Evolutionary conservation across 139 green algal species (phyloP), one percentile per base, ranked within the genome.

Genomic region (Auxenochlorella pyrenoidosa): DNA sequence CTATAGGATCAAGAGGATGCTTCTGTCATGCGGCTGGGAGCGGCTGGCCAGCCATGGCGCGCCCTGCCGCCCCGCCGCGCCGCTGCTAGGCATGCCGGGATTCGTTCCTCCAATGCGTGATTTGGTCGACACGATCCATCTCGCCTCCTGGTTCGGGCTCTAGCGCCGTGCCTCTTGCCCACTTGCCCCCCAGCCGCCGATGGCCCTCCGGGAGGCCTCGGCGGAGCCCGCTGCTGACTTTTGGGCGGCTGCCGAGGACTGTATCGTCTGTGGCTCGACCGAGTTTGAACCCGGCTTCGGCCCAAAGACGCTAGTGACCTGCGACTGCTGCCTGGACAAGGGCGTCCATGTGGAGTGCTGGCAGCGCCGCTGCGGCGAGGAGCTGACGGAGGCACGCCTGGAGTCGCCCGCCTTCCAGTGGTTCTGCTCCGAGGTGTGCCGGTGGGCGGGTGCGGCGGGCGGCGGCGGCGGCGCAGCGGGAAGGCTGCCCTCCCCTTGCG

Each of bases 311-410:
- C 26, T 90, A 12, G 41, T 90, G 58, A 72, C 70, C 40, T 90
- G 87, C 73, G 87, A 88, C 26, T 88, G 72, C 73, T 90, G 87
- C 73, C 38, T 77, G 19, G 87, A 84, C 41, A 72, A 36, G 40
- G 87, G 87, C 54, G 58, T 60, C 58, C 87, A 90, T 82, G 34
- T 90, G 0, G 34, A 66, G 26, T 90, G 87, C 79, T 79, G 79
- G 40, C 43, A 88, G 32, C 3, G 36, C 34, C 41, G 34, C 24
- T 71, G 26, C 32, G 72, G 63, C 12, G 40, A 83, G 41, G 19
- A 60, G 41, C 78, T 90, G 26, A 82, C 78, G 6, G 22, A 68
- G 59, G 87, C 77, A 40, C 83, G 36, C 28, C 51, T 90, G 65
- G 59, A 32, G 15, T 54, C 34, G 30, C 87, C 87, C 21, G n/a